Conservation (phyloP, 2,329 filamentous ascomycete genomes). For the Diaporthe sp. region DNA sequence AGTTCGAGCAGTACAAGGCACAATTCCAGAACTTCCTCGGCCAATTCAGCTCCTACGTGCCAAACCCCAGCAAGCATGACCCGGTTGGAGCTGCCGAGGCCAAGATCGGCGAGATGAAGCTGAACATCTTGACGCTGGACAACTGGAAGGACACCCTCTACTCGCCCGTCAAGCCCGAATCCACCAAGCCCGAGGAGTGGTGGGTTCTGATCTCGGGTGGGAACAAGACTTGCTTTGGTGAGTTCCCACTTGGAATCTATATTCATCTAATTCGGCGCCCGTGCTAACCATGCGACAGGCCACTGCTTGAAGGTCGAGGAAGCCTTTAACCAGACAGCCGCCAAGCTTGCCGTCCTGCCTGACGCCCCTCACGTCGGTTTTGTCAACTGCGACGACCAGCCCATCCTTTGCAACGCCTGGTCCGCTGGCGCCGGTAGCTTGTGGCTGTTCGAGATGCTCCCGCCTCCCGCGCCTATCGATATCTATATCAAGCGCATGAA, state of each 20-base stretch:
- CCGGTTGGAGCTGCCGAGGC: conserved; percentile 60
- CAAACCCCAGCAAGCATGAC: conserved; percentile 50
- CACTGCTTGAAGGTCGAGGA: conserved; percentile 73
- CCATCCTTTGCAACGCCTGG: conserved; percentile 82
- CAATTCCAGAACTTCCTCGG: conserved; percentile 75
- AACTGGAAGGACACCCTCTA: conserved; percentile 80
- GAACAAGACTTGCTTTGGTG: conserved; percentile 82
- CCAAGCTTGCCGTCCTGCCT: conserved; percentile 71
- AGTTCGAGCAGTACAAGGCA: conserved; percentile 69
- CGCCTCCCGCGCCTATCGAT: conserved; percentile 72
- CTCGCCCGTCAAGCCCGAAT: conserved; percentile 68
- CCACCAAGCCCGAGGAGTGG: conserved; percentile 79
- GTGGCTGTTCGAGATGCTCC: conserved; percentile 77
- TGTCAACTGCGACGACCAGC: conserved; percentile 81
- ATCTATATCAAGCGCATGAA: conserved; percentile 77
- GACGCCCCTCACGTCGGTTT: conserved; percentile 75
- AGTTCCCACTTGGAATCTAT: conserved; percentile 42
- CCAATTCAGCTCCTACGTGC: conserved; percentile 66
- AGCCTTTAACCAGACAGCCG: conserved; percentile 76
- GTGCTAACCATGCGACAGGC: conserved; percentile 56
- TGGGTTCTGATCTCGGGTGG: conserved; percentile 80
- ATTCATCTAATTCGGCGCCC: background rate
- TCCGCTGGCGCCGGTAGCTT: conserved; percentile 73
- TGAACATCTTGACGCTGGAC: conserved; percentile 72
- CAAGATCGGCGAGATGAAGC: conserved; percentile 63